Conservation (phyloP, 2,329 filamentous ascomycete species). For the Leptographium lundbergii region DNA sequence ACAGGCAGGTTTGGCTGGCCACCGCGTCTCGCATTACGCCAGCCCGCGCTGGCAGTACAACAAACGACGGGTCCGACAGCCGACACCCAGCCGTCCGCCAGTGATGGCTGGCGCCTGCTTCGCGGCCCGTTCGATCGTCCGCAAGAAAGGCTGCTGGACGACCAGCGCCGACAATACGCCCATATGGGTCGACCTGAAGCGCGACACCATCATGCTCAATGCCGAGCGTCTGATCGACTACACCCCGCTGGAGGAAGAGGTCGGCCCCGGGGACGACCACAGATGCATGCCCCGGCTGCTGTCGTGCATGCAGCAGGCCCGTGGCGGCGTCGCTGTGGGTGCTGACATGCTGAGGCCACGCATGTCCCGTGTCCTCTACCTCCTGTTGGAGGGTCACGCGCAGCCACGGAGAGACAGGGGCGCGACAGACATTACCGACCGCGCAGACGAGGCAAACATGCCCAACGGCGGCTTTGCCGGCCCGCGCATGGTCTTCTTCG, state of each 20-base stretch:
- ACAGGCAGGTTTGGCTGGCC: neutral
- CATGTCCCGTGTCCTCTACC: neutral
- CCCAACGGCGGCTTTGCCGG: neutral
- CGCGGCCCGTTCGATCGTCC: neutral
- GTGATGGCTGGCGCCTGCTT: conserved; percentile 1
- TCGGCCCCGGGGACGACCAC: neutral
- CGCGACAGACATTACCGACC: neutral
- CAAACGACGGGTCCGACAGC: neutral
- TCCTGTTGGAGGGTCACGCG: neutral
- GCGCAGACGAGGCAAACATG: neutral
- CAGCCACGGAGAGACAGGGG: too few species aligned
- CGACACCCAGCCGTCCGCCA: neutral
- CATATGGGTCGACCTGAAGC: conserved; percentile 4
- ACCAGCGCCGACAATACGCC: neutral
- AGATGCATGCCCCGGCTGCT: neutral
- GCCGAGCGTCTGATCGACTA: neutral
- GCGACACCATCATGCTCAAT: conserved; percentile 7
- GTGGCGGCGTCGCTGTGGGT: conserved; percentile 1
- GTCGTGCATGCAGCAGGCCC: neutral
- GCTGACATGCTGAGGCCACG: neutral
- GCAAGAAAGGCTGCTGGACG: conserved; percentile 2
- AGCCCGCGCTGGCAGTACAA: neutral
- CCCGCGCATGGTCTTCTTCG: conserved; percentile 6
- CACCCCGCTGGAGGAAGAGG: neutral
- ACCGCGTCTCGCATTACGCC: neutral